Base-by-base conservation (phyloP, 73 alveolate genomes). In the Paramecium pentaurelia region DNA sequence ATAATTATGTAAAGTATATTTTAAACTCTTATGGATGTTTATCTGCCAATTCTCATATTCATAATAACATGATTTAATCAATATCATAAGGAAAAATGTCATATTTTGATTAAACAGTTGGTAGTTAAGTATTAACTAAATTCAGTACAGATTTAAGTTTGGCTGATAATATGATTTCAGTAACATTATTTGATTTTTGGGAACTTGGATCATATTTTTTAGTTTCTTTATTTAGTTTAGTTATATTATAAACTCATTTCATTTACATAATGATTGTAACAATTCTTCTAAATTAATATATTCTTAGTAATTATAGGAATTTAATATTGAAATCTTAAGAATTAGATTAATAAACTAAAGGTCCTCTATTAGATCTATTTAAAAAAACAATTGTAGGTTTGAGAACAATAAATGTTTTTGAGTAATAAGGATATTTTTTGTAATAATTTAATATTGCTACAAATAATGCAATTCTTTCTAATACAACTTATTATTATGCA, bases 191-290 rank as follows among this genome's bases (percentile, higher is more conserved):
- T 68, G 84, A 68, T 68, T 68, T 68, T 28, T 68, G 84, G 84
- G 84, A 68, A 68, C 30, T 68, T 20, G 84, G 84, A 68, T 68
- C 84, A 68, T 68, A 68, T 68, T 68, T 68, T 27, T 32, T 68
- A 34, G 27, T 34, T 14, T 68, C 84, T 8, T 8, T 68, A 34
- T 14, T 27, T 3, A 34, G 51, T 68, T 68, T 68, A 25, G 84
- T 68, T 4, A 68, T 68, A 9, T 68, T 68, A 28, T 68, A 68
- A 25, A 28, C 28, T 25, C 22, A 68, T 12, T 68, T 68, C 30
- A 32, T 34, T 68, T 32, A 32, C 12, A 32, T 68, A 4, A 68
- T 34, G 84, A 34, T 68, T 68, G 4, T 68, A 12, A 68, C 84
- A 32, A 68, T 68, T 14, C 10, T 68, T 6, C 27, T 68, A 6